phyloP scores from a whole-genome alignment of 306 rosid genomes.

The Comarum palustre region DNA sequence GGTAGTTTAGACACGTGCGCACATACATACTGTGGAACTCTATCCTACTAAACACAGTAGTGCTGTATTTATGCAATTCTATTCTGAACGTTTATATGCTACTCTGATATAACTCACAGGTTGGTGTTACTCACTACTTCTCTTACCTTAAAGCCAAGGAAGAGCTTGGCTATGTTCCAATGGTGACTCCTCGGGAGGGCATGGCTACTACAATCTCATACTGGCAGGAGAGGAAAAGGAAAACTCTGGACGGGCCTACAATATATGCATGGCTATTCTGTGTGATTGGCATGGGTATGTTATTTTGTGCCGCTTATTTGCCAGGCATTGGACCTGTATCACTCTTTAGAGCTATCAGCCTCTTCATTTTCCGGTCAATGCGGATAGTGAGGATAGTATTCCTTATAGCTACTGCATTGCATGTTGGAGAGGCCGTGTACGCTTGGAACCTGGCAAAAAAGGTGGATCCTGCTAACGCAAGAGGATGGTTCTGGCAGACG shows the following conservation, averaged over 20 bases:
- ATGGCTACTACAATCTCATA: constrained; percentile 80
- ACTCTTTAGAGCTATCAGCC: constrained; percentile 45
- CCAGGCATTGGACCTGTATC: constrained; percentile 65
- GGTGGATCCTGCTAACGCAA: constrained; percentile 71
- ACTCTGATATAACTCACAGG: constrained; percentile 40
- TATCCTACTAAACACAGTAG: not conserved
- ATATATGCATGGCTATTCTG: constrained; percentile 59
- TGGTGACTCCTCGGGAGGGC: constrained; percentile 71
- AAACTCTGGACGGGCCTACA: constrained; percentile 71
- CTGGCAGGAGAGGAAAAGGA: constrained; percentile 73
- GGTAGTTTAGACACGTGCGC: not conserved
- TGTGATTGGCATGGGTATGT: constrained; percentile 56
- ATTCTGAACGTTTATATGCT: constrained; percentile 8
- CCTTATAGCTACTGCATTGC: constrained; percentile 37
- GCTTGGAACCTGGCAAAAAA: constrained; percentile 72
- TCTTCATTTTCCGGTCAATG: constrained; percentile 61
- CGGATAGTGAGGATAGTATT: constrained; percentile 47
- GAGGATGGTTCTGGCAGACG: constrained; percentile 92
- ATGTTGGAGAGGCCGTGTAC: constrained; percentile 56
- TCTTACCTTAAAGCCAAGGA: constrained; percentile 85
- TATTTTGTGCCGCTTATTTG: constrained; percentile 66
- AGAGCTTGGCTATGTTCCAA: constrained; percentile 78
- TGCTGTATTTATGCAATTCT: not conserved
- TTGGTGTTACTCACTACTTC: constrained; percentile 79
- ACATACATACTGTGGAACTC: not conserved